phyloP scores from a whole-genome alignment of 176 grass and related monocot species.

The Alopecurus myosuroides region DNA sequence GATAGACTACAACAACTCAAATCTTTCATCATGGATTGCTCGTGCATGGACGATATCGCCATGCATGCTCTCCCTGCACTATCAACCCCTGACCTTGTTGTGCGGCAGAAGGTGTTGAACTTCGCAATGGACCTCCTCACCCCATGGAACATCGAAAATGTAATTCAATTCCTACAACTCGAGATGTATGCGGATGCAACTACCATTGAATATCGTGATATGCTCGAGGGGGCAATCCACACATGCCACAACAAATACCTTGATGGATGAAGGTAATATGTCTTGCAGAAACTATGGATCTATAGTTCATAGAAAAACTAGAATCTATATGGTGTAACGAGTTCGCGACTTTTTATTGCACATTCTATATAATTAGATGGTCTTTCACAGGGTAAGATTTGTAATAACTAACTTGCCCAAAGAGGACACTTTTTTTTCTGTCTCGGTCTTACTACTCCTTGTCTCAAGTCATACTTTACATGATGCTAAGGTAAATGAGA shows the following conservation, averaged over 20 bases:
- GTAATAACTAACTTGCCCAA: no score
- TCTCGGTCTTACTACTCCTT: no score
- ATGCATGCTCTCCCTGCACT: not conserved
- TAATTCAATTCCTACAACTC: not conserved
- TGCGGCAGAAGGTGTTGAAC: constrained; percentile 6
- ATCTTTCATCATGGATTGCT: not conserved
- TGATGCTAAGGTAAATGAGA: no score
- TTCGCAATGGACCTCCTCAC: not conserved
- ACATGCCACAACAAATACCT: not conserved
- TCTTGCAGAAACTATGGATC: no score
- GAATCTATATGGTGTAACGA: no score
- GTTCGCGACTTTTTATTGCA: no score
- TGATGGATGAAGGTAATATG: not conserved
- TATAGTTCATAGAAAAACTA: no score
- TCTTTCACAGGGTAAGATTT: no score
- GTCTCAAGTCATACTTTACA: no score
- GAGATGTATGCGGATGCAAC: not conserved
- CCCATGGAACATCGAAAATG: not conserved
- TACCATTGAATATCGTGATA: not conserved
- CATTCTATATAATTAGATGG: no score
- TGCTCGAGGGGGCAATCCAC: not conserved
- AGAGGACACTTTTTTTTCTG: no score
- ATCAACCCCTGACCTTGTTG: not conserved
- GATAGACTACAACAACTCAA: not conserved
- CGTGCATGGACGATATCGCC: not conserved